phyloP scores from a whole-genome alignment of 2,329 filamentous ascomycete species.

The Botrytis tulipae region DNA sequence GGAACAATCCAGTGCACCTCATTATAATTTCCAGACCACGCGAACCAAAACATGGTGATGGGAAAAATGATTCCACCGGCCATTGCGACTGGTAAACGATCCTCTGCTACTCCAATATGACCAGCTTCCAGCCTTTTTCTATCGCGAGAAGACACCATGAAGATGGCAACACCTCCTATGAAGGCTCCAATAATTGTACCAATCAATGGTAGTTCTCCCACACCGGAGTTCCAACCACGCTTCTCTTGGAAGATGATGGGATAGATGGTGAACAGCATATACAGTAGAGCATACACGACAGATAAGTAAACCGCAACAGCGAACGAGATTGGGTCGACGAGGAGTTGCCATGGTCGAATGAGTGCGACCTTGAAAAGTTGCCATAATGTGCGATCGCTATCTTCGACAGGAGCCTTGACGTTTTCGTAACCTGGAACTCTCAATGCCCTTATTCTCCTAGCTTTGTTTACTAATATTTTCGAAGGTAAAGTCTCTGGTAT shows the following conservation, averaged over 20 bases:
- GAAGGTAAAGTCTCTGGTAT: conserved; percentile 57
- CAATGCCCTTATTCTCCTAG: conserved; percentile 48
- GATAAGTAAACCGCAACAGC: conserved; percentile 82
- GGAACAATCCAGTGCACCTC: conserved; percentile 49
- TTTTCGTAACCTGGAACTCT: conserved; percentile 53
- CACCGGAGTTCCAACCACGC: conserved; percentile 47
- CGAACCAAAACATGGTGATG: conserved; percentile 50
- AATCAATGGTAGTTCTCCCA: conserved; percentile 64
- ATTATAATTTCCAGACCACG: conserved; percentile 50
- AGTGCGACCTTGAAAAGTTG: conserved; percentile 74
- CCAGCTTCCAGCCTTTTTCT: conserved; percentile 38
- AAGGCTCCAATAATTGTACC: conserved; percentile 53
- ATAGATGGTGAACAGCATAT: conserved; percentile 38
- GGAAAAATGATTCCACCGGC: conserved; percentile 53
- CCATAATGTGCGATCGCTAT: conserved; percentile 54
- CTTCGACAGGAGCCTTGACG: conserved; percentile 55
- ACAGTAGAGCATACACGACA: conserved; percentile 34
- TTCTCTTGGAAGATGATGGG: conserved; percentile 37
- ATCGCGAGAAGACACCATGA: conserved; percentile 44
- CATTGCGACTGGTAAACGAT: conserved; percentile 54
- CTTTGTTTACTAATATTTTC: conserved; percentile 54
- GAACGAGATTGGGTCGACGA: conserved; percentile 86
- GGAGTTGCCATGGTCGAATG: conserved; percentile 82
- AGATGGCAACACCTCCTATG: conserved; percentile 45
- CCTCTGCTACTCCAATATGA: conserved; percentile 43